Evolutionary conservation across 2,329 filamentous ascomycete species (phyloP).

Genomic region (Cercospora sp.): DNA sequence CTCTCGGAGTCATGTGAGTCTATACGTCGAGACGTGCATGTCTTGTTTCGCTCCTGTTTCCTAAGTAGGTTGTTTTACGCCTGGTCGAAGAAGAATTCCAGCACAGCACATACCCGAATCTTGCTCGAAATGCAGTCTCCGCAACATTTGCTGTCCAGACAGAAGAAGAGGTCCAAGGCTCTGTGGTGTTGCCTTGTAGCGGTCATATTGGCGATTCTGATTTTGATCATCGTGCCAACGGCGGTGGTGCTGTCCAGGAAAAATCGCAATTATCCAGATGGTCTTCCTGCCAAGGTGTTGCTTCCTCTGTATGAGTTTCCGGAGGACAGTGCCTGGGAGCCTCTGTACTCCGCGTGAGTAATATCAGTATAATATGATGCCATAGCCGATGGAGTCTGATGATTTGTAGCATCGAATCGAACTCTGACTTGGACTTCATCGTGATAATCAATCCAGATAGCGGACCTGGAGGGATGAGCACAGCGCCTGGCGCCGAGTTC

Average conservation of each 20-base stretch:
- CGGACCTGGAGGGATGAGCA: slow-evolving; percentile 26
- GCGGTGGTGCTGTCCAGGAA: slow-evolving; percentile 21
- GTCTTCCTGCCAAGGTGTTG: slow-evolving; percentile 20
- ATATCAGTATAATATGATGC: neutral
- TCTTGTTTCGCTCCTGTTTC: neutral
- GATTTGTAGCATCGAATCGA: slow-evolving; percentile 9
- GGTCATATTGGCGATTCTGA: slow-evolving; percentile 11
- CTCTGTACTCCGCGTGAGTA: slow-evolving; percentile 26
- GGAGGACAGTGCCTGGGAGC: slow-evolving; percentile 20
- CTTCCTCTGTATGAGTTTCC: slow-evolving; percentile 30
- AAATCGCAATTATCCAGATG: slow-evolving; percentile 3
- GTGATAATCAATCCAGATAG: slow-evolving; percentile 32
- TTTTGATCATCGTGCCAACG: slow-evolving; percentile 24
- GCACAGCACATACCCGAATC: neutral
- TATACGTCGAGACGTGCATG: neutral
- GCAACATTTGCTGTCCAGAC: neutral
- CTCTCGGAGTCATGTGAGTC: neutral
- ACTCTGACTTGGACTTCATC: slow-evolving; percentile 26
- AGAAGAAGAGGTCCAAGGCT: neutral
- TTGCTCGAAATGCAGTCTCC: slow-evolving; percentile 7
- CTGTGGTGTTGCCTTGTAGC: slow-evolving; percentile 4
- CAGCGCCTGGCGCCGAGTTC: slow-evolving; percentile 22
- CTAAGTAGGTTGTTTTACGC: neutral
- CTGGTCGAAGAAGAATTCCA: neutral
- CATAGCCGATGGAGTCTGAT: slow-evolving; percentile 13